Evolutionary conservation across 805 yeast genomes (phyloP), one percentile per base, ranked within the genome.

Genomic region (Hanseniaspora guilliermondii): DNA sequence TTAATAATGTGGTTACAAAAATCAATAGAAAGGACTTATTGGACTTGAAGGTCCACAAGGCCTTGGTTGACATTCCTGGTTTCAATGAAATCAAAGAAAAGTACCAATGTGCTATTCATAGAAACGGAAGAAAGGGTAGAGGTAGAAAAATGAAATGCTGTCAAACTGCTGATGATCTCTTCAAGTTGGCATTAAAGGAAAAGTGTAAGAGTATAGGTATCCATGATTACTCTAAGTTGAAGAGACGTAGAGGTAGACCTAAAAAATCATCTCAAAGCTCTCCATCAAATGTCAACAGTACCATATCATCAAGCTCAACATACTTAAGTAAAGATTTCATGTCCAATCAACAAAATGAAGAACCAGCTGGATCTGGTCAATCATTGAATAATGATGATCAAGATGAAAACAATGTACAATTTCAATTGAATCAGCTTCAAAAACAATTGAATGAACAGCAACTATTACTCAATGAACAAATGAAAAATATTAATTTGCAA

Each of bases 211-310:
- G 47, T n/a, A n/a, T 50, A 3, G 54, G 54, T 4, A 44, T 50
- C 16, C 37, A 42, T 36, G 54, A 50, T 21, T 50, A 42, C 19
- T 42, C 54, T 9, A 50, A 42, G 19, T 44, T 35, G 11, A 50
- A 44, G 14, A 50, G 54, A 50, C 30, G 48, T 27, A 50, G 54
- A 50, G 54, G 54, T 14, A 50, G 54, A 50, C 54, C 54, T 24
- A 50, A 32, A 50, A 50, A 50, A 42, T 6, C 39, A 7, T 2
- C 27, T 8, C 38, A 36, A 33, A n/a, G 32, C 25, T 21, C 27
- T 5, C 35, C 48, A 33, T 30, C 39, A 5, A 22, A 19, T 33
- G 24, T 33, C 21, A 41, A 22, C 45, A 41, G 45, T 6, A 25
- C 47, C 2, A 6, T 17, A 24, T 44, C 47, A 11, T 35, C 27